phyloP scores from a whole-genome alignment of 441 rosid species.

The Aleurites moluccanus region DNA sequence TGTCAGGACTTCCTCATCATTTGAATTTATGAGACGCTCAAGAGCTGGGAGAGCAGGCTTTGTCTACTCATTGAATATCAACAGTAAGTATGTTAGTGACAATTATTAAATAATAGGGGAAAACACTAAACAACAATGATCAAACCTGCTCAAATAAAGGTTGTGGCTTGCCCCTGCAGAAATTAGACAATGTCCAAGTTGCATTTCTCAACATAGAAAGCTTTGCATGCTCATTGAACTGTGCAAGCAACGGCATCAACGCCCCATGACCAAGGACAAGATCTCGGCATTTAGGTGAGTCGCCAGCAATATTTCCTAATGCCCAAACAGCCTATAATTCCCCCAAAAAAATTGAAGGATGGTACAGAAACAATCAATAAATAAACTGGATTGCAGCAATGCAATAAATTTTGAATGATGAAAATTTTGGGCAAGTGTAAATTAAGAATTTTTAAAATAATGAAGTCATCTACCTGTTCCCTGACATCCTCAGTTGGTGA shows the following conservation, averaged over 20 bases:
- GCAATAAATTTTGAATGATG: not conserved
- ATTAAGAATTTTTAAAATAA: not conserved
- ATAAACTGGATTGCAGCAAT: not conserved
- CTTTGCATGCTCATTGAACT: slow-evolving; percentile 73
- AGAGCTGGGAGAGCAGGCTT: slow-evolving; percentile 63
- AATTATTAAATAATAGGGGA: not conserved
- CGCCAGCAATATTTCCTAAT: slow-evolving; percentile 88
- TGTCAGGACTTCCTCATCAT: slow-evolving; percentile 78
- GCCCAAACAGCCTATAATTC: slow-evolving; percentile 79
- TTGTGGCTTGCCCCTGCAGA: slow-evolving; percentile 88
- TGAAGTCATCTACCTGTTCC: slow-evolving; percentile 55
- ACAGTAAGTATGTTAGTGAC: slow-evolving; percentile 11
- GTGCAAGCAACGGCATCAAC: slow-evolving; percentile 55
- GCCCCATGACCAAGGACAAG: slow-evolving; percentile 77
- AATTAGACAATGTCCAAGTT: slow-evolving; percentile 87
- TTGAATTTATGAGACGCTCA: slow-evolving; percentile 58
- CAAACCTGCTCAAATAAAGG: slow-evolving; percentile 75
- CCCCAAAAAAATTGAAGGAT: not conserved
- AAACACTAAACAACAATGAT: not conserved
- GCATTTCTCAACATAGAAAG: slow-evolving; percentile 88
- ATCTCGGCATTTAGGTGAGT: slow-evolving; percentile 83
- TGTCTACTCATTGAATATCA: slow-evolving; percentile 44
- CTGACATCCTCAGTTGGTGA: slow-evolving; percentile 82
- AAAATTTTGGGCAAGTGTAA: not conserved
- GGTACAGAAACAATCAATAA: not conserved